Percentiles rank a stretch among this genome's conserved stretches.
phyloP scores from a whole-genome alignment of 345 rosid species.

The Eucalyptus polybractea region DNA sequence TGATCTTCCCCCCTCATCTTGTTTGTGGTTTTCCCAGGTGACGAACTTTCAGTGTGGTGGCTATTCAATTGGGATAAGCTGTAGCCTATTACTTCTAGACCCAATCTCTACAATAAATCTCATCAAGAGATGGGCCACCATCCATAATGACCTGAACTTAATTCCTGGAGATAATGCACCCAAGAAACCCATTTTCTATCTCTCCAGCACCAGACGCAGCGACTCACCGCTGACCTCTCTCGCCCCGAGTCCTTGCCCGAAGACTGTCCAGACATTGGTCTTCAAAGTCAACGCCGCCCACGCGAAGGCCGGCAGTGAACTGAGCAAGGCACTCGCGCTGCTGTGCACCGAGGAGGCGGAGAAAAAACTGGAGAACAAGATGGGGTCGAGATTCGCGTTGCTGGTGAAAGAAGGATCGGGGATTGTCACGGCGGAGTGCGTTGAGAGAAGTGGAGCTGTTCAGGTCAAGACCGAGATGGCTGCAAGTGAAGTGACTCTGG shows the following conservation, averaged over 20 bases:
- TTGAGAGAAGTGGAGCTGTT: neutral
- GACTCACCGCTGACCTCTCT: neutral
- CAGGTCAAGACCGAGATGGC: neutral
- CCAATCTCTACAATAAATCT: constrained; percentile 22
- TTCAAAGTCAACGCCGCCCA: neutral
- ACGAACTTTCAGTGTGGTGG: constrained; percentile 85
- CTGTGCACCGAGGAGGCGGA: constrained; percentile 20
- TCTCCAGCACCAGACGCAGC: constrained; percentile 20
- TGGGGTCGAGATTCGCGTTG: constrained; percentile 9
- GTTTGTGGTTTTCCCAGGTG: constrained; percentile 22
- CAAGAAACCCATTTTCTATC: constrained; percentile 36
- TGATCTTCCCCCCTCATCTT: neutral
- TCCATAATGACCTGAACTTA: constrained; percentile 18
- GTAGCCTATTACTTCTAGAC: constrained; percentile 66
- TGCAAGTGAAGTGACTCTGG: constrained; percentile 6
- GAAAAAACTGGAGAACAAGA: constrained; percentile 1
- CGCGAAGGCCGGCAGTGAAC: neutral
- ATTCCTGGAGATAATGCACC: neutral
- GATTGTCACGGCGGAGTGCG: constrained; percentile 14
- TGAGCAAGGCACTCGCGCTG: constrained; percentile 2
- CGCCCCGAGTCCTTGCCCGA: constrained; percentile 17
- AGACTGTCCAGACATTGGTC: constrained; percentile 9
- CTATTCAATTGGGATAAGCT: constrained; percentile 74
- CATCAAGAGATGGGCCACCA: constrained; percentile 41
- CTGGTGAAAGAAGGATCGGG: constrained; percentile 26